These are phyloP conservation scores for Sorghum bicolor DNA, from an alignment of 176 grass and related monocot genomes.

Conservation along the genomic window DNA sequence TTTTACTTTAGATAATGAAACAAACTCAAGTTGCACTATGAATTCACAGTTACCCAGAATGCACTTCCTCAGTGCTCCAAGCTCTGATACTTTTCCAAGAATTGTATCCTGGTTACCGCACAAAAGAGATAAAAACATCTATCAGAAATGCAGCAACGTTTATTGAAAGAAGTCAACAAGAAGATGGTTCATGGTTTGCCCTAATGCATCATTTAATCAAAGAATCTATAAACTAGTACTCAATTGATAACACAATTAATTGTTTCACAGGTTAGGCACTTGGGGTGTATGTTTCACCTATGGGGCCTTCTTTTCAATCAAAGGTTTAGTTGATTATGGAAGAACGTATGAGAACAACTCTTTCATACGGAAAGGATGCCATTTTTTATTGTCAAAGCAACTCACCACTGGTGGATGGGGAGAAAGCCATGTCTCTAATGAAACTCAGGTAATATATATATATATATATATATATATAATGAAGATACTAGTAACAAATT, in stretches of 20 bases:
- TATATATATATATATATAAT: neutral
- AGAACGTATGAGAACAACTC: neutral
- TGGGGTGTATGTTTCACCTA: slow-evolving; percentile 8
- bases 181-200: neutral
- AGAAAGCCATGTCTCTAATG: neutral
- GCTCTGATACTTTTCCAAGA: slow-evolving; percentile 40
- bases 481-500: neutral
- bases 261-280: neutral
- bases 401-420: neutral
- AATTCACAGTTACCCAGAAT: slow-evolving; percentile 42
- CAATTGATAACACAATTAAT: no score
- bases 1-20: neutral
- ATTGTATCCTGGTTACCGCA: slow-evolving; percentile 31
- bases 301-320: neutral
- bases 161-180: neutral
- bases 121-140: slow-evolving; percentile 40
- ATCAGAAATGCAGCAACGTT: neutral
- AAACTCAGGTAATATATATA: neutral
- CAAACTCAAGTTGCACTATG: neutral
- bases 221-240: rapidly evolving
- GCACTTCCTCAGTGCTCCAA: slow-evolving; percentile 49
- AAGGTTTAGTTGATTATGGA: neutral
- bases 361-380: neutral
- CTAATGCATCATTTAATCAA: neutral
- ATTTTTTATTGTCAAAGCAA: neutral